Base-by-base conservation (phyloP, 176 grass and related monocot species). In the Pontederia paniculata region DNA sequence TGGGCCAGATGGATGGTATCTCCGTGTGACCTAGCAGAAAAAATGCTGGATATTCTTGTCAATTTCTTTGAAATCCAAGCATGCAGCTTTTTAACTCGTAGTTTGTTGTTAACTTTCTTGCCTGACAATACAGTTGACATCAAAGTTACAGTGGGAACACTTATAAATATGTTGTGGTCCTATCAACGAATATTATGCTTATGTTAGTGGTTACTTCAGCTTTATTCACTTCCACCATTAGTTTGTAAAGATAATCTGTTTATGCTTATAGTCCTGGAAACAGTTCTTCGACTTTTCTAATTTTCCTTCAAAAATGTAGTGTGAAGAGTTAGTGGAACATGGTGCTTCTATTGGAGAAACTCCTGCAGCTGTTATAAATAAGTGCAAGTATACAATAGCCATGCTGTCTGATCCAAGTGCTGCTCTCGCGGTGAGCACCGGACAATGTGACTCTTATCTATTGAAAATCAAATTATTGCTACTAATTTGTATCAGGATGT, bases 381-480 rank as follows among this genome's bases (percentile, higher is more conserved):
- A 84, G 80, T 97, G 93, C 80, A 88, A 70, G n/a, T 91, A 88
- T 62, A 88, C 93, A 55, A 90, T 97, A 73, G 93, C 93, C 52
- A 97, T 88, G 86, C 83, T 97, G 50, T 97, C 86, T 69, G 93
- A 97, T 73, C 93, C 93, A 48, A 68, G 53, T 75, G 93, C 93
- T 28, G 83, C 80, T 47, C 75, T 88, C 67, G 90, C 93, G 42
- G 93, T 97, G 48, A 84, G 74, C 60, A 67, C 58, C 12, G 25
- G 56, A 13, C 48, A 41, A n/a, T 42, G 6, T 9, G 42, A 41
- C 9, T 12, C 0, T 10, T 49, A 21, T 48, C 48, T 21, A 25
- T 20, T 19, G 0, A 42, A 18, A n/a, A n/a, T 52, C 50, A 60
- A 61, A 21, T 50, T 59, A 22, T 17, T 48, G 16, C 54, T 59